A percentile compares a stretch with the other conserved stretches of the same genome.
phyloP scores from a whole-genome alignment of 2,329 filamentous ascomycete genomes.

The Botrytis squamosa region DNA sequence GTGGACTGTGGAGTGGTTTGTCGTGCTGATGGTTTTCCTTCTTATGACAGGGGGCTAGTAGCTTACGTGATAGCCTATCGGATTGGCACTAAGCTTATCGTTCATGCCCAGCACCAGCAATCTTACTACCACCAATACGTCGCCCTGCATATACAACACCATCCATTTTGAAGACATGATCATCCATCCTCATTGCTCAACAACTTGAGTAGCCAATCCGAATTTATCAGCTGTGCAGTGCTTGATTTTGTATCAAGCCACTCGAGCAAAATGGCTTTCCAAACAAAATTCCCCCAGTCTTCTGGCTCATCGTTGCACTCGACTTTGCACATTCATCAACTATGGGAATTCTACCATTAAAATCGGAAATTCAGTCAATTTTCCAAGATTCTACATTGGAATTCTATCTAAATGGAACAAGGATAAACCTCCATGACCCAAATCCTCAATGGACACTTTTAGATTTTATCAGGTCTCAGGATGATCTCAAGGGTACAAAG shows the following conservation, averaged over 20 bases:
- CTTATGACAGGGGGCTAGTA: background rate
- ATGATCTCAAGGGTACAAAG: conserved; percentile 87
- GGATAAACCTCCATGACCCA: conserved; percentile 77
- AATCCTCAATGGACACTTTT: conserved; percentile 88
- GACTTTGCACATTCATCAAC: conserved; percentile 1
- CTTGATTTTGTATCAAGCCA: background rate
- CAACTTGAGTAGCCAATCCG: background rate
- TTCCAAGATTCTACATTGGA: conserved; percentile 56
- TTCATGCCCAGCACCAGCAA: background rate
- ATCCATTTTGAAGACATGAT: background rate
- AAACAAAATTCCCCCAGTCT: background rate
- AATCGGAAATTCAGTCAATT: conserved; percentile 26
- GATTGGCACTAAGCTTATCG: background rate
- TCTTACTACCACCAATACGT: background rate
- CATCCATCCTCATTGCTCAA: background rate
- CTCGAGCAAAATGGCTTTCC: background rate
- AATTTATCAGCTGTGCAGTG: background rate
- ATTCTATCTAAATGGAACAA: conserved; percentile 92
- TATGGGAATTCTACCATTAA: conserved; percentile 26
- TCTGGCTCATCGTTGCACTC: conserved; percentile 2
- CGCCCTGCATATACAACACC: background rate
- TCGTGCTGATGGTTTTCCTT: background rate
- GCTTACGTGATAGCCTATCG: background rate
- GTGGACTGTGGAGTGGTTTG: background rate
- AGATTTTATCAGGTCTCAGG: conserved; percentile 78